A percentile compares a stretch with the other conserved stretches of the same genome.
Evolutionary conservation across 2,329 filamentous ascomycete genomes (phyloP).

Genomic region (Verruconis gallopava): DNA sequence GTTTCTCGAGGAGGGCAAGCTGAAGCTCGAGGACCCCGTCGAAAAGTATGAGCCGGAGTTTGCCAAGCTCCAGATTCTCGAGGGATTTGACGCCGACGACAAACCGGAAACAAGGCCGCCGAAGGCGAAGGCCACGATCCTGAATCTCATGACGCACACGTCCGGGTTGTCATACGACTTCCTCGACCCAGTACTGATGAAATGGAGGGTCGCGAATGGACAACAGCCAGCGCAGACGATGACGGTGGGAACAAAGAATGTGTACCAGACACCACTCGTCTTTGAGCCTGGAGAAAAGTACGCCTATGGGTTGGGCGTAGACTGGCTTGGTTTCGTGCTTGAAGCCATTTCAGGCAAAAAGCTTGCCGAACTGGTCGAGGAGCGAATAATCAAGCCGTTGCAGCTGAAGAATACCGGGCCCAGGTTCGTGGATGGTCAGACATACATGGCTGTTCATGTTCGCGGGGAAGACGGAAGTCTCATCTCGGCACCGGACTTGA

Average conservation of each 20-base stretch:
- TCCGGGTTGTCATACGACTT: slow-evolving; percentile 41
- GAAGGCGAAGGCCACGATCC: slow-evolving; percentile 33
- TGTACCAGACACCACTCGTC: neutral
- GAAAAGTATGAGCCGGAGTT: slow-evolving; percentile 24
- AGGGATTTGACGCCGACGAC: slow-evolving; percentile 14
- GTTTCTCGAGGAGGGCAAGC: slow-evolving; percentile 24
- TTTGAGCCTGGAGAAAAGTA: slow-evolving; percentile 3
- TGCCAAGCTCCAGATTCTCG: slow-evolving; percentile 28
- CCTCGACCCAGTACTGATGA: slow-evolving; percentile 35
- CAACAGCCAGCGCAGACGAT: neutral
- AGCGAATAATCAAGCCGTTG: slow-evolving; percentile 34
- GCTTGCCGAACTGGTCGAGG: slow-evolving; percentile 33
- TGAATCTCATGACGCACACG: slow-evolving; percentile 39
- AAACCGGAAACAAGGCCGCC: slow-evolving; percentile 19
- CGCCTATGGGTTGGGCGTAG: slow-evolving; percentile 23
- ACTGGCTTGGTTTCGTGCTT: slow-evolving; percentile 37
- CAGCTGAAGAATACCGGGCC: slow-evolving; percentile 18
- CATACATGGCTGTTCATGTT: neutral
- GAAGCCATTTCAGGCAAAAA: slow-evolving; percentile 31
- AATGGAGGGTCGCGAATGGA: slow-evolving; percentile 20
- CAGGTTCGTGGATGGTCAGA: neutral
- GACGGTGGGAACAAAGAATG: neutral
- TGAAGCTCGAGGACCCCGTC: slow-evolving; percentile 23
- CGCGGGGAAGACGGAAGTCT: neutral
- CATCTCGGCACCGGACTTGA: neutral